A percentile compares a stretch with the other conserved stretches of the same genome.
Conservation (phyloP, 768 basidiomycete genomes). For the Tulasnella sp. region DNA sequence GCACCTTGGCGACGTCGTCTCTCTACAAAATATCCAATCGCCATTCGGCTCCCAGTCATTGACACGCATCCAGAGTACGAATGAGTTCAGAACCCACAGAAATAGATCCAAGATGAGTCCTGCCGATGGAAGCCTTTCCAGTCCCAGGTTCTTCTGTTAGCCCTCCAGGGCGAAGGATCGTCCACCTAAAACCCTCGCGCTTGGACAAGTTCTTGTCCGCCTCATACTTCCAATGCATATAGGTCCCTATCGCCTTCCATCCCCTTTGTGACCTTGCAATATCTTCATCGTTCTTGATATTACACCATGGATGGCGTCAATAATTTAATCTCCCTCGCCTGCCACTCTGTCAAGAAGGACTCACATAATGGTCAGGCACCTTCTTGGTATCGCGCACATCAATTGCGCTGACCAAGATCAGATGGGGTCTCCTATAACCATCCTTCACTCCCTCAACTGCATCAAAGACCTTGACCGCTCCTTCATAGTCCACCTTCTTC, state of each 20-base stretch:
- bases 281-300: slow-evolving; percentile 36
- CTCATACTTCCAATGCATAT: slow-evolving; percentile 34
- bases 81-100: slow-evolving; percentile 31
- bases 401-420: slow-evolving; percentile 49
- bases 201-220: slow-evolving; percentile 34
- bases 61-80: background rate
- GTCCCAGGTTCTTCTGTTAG: slow-evolving; percentile 41
- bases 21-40: slow-evolving; percentile 27
- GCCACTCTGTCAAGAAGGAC: slow-evolving; percentile 18
- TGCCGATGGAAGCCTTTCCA: slow-evolving; percentile 42
- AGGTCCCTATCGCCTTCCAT: slow-evolving; percentile 35
- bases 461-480: slow-evolving; percentile 58
- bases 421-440: slow-evolving; percentile 33
- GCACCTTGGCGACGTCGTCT: slow-evolving; percentile 43
- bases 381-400: slow-evolving; percentile 43
- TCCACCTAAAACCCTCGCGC: slow-evolving; percentile 51
- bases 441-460: slow-evolving; percentile 44
- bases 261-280: slow-evolving; percentile 32
- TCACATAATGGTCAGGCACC: slow-evolving; percentile 43
- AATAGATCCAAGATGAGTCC: slow-evolving; percentile 40
- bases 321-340: too few relatives aligned
- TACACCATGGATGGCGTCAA: too few relatives aligned
- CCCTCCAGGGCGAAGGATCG: slow-evolving; percentile 51
- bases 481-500: slow-evolving; percentile 46
- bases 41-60: background rate